Base-by-base conservation (phyloP, 495 filamentous ascomycete genomes). In the Tetracladium setigerum region DNA sequence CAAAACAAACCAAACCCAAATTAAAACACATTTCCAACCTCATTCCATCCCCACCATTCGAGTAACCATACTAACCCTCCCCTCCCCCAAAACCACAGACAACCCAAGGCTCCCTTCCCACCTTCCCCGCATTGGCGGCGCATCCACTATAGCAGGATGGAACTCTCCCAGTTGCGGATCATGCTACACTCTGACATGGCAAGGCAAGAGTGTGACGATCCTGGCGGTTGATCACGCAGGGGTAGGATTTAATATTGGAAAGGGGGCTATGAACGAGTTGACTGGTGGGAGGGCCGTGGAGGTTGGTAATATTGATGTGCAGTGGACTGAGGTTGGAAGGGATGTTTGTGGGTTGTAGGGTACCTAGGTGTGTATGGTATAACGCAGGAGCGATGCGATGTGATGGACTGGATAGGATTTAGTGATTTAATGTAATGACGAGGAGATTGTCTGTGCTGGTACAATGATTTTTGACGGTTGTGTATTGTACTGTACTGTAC, bases 141-240 rank as follows among this genome's bases (percentile, higher is more conserved):
- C 73, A 1, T 67, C 70, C 30, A 77, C 75, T 19, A 69, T 89
- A 16, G 53, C 60, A 2, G 77, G 73, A 31, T 84, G 76, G 79
- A 81, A 73, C 62, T 71, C 67, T 11, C 44, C 67, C 5, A 60
- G 54, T 41, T 91, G 86, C 66, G 85, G 86, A 45, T 76, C 74
- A 9, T 90, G 86, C 72, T 90, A 80, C 67, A 44, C 63, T 38
- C 63, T 87, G 38, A 71, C 67, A 12, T 91, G 76, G 61, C 62
- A 69, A 17, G 71, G 75, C 54, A 64, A 69, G 45, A 79, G 70
- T 15, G 73, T 91, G 65, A 72, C 80, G 56, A 63, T 91, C 8
- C 67, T 78, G 10, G 86, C 77, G 18, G 69, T 91, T 49, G 86
- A 91, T 65, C 67, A 78, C 44, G 70, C 78, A 9, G 67, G 52